Percentiles rank a stretch among this genome's conserved stretches.
phyloP scores from a whole-genome alignment of 352 stramenopile species.

The Pythium diclinum region DNA sequence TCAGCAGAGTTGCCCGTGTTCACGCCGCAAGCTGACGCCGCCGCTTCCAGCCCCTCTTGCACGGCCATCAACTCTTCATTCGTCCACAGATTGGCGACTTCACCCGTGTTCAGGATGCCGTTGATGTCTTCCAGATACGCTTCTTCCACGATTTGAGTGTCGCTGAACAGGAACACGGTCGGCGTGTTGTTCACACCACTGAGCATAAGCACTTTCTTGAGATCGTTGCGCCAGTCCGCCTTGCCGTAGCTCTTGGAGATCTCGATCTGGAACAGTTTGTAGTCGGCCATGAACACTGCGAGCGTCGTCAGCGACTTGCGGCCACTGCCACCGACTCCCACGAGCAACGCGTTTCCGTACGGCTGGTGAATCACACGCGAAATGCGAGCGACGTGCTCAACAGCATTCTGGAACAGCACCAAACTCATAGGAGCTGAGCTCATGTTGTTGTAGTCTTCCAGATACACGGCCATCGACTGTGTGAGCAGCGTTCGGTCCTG shows the following conservation, averaged over 20 bases:
- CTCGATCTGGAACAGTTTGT: conserved; percentile 94
- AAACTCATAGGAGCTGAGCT: conserved; percentile 92
- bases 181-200: conserved; percentile 78
- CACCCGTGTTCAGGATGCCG: conserved; percentile 90
- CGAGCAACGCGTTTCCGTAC: conserved; percentile 91
- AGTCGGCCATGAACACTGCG: conserved; percentile 93
- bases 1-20: conserved; percentile 75
- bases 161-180: conserved; percentile 92
- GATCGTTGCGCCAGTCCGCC: conserved; percentile 91
- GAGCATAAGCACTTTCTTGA: conserved; percentile 87
- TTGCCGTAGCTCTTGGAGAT: conserved; percentile 94
- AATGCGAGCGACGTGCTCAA: conserved; percentile 93
- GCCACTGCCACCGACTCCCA: conserved; percentile 91
- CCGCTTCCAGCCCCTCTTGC: conserved; percentile 67
- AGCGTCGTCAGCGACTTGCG: conserved; percentile 92
- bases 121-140: conserved; percentile 93
- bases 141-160: conserved; percentile 93
- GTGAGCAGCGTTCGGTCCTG: conserved; percentile 76
- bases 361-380: conserved; percentile 91
- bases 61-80: conserved; percentile 88
- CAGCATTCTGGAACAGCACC: conserved; percentile 94
- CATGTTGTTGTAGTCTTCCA: conserved; percentile 96
- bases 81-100: conserved; percentile 91
- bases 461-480: conserved; percentile 87
- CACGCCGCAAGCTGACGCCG: conserved; percentile 52